Conservation (phyloP, 306 rosid species). For the Casuarina glauca region DNA sequence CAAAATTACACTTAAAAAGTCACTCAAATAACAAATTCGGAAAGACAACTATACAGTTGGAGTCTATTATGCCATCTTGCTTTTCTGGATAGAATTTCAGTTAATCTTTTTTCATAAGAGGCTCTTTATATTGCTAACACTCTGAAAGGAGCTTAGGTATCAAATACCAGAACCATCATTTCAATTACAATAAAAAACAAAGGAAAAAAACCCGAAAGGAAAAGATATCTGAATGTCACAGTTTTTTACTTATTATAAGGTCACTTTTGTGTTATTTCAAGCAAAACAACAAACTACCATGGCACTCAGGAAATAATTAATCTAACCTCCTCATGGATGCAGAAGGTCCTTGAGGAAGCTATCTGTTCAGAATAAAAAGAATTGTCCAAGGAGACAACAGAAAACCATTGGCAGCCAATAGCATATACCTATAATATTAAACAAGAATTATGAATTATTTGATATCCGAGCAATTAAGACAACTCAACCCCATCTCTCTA, state of each 20-base stretch:
- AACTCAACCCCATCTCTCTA: neutral
- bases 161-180: neutral
- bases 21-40: neutral
- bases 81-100: neutral
- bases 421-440: constrained; percentile 52
- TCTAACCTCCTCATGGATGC: constrained; percentile 82
- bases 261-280: constrained; percentile 10
- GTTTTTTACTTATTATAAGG: neutral
- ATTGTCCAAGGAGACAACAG: constrained; percentile 49
- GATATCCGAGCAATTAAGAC: neutral
- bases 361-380: constrained; percentile 56
- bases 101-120: neutral
- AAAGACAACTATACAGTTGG: neutral
- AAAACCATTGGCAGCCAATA: constrained; percentile 86
- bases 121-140: neutral
- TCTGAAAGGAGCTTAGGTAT: neutral
- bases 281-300: constrained; percentile 1
- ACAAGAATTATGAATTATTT: neutral
- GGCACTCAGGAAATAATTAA: constrained; percentile 27
- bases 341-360: constrained; percentile 85
- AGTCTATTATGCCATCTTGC: neutral
- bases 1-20: neutral
- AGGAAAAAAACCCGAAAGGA: neutral
- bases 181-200: neutral
- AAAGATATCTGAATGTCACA: neutral